Evolutionary conservation across 805 yeast species (phyloP).

Genomic region (Wickerhamiella sorbophila): DNA sequence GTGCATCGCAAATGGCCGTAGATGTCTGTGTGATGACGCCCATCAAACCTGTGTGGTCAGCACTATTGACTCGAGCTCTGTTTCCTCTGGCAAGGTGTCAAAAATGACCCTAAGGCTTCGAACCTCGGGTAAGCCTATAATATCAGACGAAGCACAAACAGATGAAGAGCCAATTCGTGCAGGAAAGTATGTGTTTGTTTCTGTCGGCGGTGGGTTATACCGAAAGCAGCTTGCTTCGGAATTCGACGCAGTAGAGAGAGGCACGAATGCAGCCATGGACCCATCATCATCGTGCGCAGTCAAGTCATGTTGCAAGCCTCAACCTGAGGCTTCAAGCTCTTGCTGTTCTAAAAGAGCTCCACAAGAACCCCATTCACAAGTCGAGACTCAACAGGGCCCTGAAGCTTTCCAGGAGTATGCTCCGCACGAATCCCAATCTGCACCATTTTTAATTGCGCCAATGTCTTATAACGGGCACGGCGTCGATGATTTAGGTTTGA

Average conservation of each 20-base stretch:
- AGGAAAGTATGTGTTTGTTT: constrained; percentile 20
- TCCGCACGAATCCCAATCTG: constrained; percentile 1
- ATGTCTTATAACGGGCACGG: constrained; percentile 20
- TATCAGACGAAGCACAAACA: background rate
- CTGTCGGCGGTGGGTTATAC: constrained; percentile 24
- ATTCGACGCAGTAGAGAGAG: background rate
- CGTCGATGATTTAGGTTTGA: constrained; percentile 16
- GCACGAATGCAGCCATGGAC: background rate
- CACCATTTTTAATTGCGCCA: constrained; percentile 24
- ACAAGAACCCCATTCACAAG: background rate
- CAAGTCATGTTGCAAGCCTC: background rate
- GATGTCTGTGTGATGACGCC: background rate
- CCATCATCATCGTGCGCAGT: background rate
- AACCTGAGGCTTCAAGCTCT: background rate
- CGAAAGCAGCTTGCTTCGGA: constrained; percentile 15
- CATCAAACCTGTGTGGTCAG: background rate
- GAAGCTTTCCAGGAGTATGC: too few species aligned
- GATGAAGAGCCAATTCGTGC: constrained; percentile 15
- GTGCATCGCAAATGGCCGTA: background rate
- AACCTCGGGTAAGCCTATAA: background rate
- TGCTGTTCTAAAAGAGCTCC: background rate
- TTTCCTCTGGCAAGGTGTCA: background rate
- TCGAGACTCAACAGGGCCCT: background rate
- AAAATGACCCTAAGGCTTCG: background rate
- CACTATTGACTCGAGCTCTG: background rate